Evolutionary conservation across 2,329 filamentous ascomycete genomes (phyloP).

Genomic region (Bipolaris sorokiniana): DNA sequence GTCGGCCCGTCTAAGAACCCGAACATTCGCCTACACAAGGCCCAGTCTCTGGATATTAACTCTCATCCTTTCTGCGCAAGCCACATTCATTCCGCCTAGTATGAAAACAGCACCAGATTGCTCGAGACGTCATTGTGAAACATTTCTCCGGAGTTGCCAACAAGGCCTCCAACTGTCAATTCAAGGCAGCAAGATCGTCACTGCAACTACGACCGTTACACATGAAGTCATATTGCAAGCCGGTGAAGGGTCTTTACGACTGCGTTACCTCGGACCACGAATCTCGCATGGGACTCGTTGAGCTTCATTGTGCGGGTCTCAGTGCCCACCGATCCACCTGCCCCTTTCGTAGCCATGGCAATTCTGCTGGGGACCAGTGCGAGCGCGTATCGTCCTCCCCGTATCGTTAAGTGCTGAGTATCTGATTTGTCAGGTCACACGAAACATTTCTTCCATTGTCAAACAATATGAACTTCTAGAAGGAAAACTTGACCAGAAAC

Average conservation of each 20-base stretch:
- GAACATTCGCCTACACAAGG: conserved; percentile 6
- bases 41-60: conserved; percentile 28
- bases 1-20: conserved; percentile 18
- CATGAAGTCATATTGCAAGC: neutral
- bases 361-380: neutral
- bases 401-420: neutral
- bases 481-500: neutral
- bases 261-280: neutral
- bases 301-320: neutral
- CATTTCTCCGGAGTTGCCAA: neutral
- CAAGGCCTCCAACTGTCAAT: neutral
- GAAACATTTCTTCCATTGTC: neutral
- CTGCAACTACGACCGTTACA: conserved; percentile 8
- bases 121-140: conserved; percentile 2
- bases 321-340: neutral
- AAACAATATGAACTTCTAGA: neutral
- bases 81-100: neutral
- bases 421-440: neutral
- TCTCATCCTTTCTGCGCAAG: conserved; percentile 28
- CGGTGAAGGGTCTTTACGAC: neutral
- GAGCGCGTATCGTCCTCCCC: too few species aligned
- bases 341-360: neutral
- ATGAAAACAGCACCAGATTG: neutral
- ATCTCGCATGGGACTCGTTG: neutral
- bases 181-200: conserved; percentile 13